These are phyloP conservation scores for Kalmusia sp. DNA, from an alignment of 2,329 filamentous ascomycete genomes.

Conservation along the genomic window DNA sequence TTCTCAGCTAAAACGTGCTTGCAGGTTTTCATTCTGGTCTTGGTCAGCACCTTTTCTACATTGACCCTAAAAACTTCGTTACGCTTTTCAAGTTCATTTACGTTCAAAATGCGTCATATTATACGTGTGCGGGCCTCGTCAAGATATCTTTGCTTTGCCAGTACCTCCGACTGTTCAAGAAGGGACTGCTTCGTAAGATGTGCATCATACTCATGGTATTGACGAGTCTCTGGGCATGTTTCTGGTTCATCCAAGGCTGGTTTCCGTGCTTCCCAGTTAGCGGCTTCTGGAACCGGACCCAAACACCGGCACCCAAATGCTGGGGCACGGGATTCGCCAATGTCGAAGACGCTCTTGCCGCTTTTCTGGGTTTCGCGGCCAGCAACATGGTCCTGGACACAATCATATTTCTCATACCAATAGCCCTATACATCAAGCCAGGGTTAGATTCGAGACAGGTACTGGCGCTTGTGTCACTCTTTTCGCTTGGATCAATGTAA, in stretches of 20 bases:
- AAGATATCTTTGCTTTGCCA: constrained; percentile 45
- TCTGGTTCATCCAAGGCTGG: constrained; percentile 36
- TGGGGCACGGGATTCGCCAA: constrained; percentile 32
- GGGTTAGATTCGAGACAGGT: constrained; percentile 30
- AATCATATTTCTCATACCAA: constrained; percentile 34
- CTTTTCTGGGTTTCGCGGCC: constrained; percentile 30
- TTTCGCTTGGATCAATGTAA: constrained; percentile 34
- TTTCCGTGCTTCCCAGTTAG: constrained; percentile 36
- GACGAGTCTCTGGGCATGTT: constrained; percentile 32
- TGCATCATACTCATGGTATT: constrained; percentile 22
- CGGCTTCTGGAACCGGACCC: constrained; percentile 29
- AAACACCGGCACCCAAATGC: constrained; percentile 25
- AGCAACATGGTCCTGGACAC: constrained; percentile 42
- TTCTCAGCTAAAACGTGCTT: neutral
- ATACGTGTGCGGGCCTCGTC: constrained; percentile 36
- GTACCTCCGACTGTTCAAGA: constrained; percentile 40
- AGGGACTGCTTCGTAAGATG: constrained; percentile 23
- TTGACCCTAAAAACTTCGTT: constrained; percentile 14
- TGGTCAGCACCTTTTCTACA: constrained; percentile 37
- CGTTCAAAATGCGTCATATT: constrained; percentile 33
- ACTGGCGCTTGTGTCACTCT: constrained; percentile 35
- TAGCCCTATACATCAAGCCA: constrained; percentile 31
- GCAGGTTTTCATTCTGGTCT: constrained; percentile 34
- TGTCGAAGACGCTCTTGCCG: constrained; percentile 18
- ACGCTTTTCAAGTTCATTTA: constrained; percentile 32